These are phyloP conservation scores for Oryza coarctata DNA, from an alignment of 176 grass and related monocot species.

Conservation along the genomic window DNA sequence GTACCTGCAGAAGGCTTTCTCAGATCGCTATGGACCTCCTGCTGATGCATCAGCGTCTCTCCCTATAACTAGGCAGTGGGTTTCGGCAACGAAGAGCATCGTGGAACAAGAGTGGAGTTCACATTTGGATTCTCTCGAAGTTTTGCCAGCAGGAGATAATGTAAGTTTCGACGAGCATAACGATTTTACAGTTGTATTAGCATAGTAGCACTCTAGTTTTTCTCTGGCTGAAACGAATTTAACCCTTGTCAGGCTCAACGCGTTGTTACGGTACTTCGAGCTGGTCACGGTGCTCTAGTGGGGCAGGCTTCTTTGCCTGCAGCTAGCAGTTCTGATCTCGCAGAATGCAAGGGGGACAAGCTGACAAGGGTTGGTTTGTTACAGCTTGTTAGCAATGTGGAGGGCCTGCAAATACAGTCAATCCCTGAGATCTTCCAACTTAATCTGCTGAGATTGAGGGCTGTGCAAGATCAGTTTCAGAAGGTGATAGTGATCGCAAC, in stretches of 20 bases:
- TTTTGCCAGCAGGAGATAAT: slow-evolving; percentile 53
- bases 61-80: slow-evolving; percentile 54
- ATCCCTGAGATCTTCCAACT: slow-evolving; percentile 75
- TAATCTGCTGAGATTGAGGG: slow-evolving; percentile 70
- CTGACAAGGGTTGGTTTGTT: slow-evolving; percentile 68
- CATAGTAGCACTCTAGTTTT: neutral
- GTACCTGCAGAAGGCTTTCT: slow-evolving; percentile 91
- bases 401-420: slow-evolving; percentile 63
- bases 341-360: slow-evolving; percentile 84
- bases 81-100: slow-evolving; percentile 39
- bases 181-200: neutral
- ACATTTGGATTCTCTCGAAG: slow-evolving; percentile 49
- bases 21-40: slow-evolving; percentile 61
- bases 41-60: slow-evolving; percentile 47
- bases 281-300: slow-evolving; percentile 53
- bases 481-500: slow-evolving; percentile 79
- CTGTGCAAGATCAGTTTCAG: slow-evolving; percentile 71
- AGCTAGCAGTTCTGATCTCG: slow-evolving; percentile 40
- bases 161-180: slow-evolving; percentile 9
- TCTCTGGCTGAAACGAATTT: slow-evolving; percentile 5
- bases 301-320: slow-evolving; percentile 33
- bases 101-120: slow-evolving; percentile 70
- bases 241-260: slow-evolving; percentile 49
- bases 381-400: slow-evolving; percentile 55
- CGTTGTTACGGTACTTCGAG: slow-evolving; percentile 60